These are phyloP conservation scores for Cruciata laevipes DNA, from an alignment of 257 asterid genomes.

Conservation along the genomic window DNA sequence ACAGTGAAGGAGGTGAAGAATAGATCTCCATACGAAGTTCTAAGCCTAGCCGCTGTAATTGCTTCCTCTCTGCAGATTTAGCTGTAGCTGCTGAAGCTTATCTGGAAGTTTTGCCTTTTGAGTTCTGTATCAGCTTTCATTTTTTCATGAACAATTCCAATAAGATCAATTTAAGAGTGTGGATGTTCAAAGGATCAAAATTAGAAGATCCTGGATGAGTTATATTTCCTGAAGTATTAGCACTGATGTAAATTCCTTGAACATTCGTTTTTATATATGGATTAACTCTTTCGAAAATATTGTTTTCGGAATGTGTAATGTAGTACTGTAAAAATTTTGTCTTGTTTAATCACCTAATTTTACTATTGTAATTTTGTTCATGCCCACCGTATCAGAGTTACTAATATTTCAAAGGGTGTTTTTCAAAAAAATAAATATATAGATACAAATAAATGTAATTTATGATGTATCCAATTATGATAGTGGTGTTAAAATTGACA, in stretches of 20 bases:
- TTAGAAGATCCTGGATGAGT: not conserved
- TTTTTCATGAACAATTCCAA: not conserved
- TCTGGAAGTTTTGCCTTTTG: not conserved
- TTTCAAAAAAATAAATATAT: too few relatives aligned
- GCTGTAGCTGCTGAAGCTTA: not conserved
- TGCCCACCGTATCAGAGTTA: too few relatives aligned
- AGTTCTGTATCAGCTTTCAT: not conserved
- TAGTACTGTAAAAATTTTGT: too few relatives aligned
- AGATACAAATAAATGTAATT: too few relatives aligned
- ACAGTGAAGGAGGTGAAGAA: slow-evolving; percentile 77
- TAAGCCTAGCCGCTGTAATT: slow-evolving; percentile 80
- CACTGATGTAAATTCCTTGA: not conserved
- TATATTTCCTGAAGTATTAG: too few relatives aligned
- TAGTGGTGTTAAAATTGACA: too few relatives aligned
- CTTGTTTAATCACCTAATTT: too few relatives aligned
- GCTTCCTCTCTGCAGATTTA: slow-evolving; percentile 84
- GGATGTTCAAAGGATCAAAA: not conserved
- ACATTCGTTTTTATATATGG: not conserved
- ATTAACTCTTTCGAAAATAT: too few relatives aligned
- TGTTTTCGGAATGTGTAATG: too few relatives aligned
- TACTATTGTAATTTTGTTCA: too few relatives aligned
- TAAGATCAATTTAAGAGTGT: not conserved
- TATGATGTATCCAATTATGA: too few relatives aligned
- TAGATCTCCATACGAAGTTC: slow-evolving; percentile 68
- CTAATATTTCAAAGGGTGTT: too few relatives aligned